Conservation (phyloP, 2,329 filamentous ascomycete species). For the Didymella glomerata region DNA sequence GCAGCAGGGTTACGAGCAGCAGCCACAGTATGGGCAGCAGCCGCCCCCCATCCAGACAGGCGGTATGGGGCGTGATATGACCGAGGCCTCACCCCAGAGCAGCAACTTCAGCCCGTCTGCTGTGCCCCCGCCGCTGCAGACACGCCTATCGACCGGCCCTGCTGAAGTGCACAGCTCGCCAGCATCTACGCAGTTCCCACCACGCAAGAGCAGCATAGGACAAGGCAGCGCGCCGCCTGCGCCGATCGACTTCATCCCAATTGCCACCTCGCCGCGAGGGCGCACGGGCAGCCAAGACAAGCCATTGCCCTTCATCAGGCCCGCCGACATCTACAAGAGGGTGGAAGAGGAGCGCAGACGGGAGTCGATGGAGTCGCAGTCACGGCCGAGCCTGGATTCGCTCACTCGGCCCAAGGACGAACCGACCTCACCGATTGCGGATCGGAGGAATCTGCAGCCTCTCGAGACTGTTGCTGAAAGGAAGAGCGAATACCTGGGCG, state of each 20-base stretch:
- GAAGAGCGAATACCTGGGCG: conserved; percentile 67
- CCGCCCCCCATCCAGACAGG: conserved; percentile 35
- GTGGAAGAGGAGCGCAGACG: conserved; percentile 71
- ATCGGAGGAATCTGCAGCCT: conserved; percentile 39
- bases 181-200: conserved; percentile 60
- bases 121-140: conserved; percentile 59
- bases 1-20: conserved; percentile 26
- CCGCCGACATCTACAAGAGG: conserved; percentile 79
- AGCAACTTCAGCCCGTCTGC: conserved; percentile 64
- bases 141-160: conserved; percentile 53
- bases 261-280: conserved; percentile 37
- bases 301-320: conserved; percentile 71
- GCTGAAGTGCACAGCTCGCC: conserved; percentile 40
- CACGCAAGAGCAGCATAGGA: conserved; percentile 69
- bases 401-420: conserved; percentile 43
- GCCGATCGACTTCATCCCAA: conserved; percentile 15
- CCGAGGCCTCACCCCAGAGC: conserved; percentile 50
- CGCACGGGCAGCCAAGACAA: conserved; percentile 55
- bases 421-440: conserved; percentile 27
- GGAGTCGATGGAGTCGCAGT: conserved; percentile 64
- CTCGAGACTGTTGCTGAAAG: conserved; percentile 66
- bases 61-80: conserved; percentile 42
- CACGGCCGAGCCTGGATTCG: conserved; percentile 65
- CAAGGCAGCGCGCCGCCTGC: conserved; percentile 45
- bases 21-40: conserved; percentile 17